These are phyloP conservation scores for Smittium mucronatum DNA, from an alignment of 371 early-diverging fungal species.

Conservation along the genomic window DNA sequence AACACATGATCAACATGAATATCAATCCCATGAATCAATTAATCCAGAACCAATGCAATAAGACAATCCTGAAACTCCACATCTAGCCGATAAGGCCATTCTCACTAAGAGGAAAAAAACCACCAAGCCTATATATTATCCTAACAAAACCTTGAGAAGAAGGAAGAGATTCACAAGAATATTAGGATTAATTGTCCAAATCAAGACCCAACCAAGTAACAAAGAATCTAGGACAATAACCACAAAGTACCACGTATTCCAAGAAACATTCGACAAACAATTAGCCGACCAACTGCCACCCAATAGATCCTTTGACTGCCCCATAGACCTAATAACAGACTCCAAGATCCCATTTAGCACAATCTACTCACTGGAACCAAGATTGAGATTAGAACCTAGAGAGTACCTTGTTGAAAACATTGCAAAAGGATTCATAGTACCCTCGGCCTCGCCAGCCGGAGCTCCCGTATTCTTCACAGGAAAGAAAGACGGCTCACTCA, in stretches of 20 bases:
- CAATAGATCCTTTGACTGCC: constrained; percentile 5
- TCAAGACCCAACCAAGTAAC: not conserved
- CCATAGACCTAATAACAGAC: constrained; percentile 4
- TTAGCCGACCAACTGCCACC: not conserved
- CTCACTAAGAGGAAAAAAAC: not conserved
- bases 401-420: constrained; percentile 7
- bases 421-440: constrained; percentile 12
- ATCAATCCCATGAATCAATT: no score
- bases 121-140: not conserved
- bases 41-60: no score
- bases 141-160: not conserved
- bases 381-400: constrained; percentile 8
- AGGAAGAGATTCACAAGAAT: not conserved
- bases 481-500: constrained; percentile 36
- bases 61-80: no score
- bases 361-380: constrained; percentile 10
- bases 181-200: not conserved
- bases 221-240: no score
- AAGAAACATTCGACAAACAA: not conserved
- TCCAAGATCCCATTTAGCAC: not conserved
- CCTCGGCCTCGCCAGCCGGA: constrained; percentile 14
- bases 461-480: constrained; percentile 34
- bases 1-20: no score
- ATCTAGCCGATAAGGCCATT: not conserved
- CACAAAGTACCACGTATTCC: not conserved